Percentiles rank a stretch among this genome's conserved stretches.
These are phyloP conservation scores for Citrullus colocynthis DNA, from an alignment of 306 rosid species.

Conservation along the genomic window DNA sequence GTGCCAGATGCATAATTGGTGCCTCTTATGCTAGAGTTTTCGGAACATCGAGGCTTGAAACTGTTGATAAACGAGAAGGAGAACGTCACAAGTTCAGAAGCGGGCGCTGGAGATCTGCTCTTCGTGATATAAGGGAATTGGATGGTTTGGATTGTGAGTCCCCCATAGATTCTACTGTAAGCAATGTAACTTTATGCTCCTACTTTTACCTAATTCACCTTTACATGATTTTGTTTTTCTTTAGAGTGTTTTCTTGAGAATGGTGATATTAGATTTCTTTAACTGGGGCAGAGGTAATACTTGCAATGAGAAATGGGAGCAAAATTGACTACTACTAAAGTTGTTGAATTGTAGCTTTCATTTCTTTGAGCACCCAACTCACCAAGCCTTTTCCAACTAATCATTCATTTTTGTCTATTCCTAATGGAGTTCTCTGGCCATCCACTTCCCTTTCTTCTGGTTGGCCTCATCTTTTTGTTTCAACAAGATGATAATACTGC, in stretches of 20 bases:
- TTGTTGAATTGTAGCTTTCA: conserved; percentile 2
- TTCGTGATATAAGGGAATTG: conserved; percentile 17
- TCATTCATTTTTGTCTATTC: not conserved
- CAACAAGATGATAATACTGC: not conserved
- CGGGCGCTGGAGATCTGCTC: conserved; percentile 25
- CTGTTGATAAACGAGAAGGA: conserved; percentile 5
- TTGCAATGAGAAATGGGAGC: not conserved
- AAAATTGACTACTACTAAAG: not conserved
- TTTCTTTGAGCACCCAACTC: not conserved
- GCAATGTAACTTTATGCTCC: not conserved
- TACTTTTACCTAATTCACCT: not conserved
- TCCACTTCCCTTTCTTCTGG: not conserved
- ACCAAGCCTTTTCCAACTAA: not conserved
- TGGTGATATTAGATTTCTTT: not conserved
- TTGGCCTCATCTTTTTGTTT: not conserved
- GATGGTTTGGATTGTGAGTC: conserved; percentile 11
- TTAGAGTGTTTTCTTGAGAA: not conserved
- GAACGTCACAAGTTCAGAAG: conserved; percentile 2
- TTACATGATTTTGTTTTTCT: not conserved
- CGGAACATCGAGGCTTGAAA: not conserved
- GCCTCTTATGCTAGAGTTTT: conserved; percentile 16
- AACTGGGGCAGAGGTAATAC: not conserved
- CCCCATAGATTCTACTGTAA: conserved; percentile 6
- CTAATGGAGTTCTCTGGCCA: not conserved
- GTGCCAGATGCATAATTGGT: conserved; percentile 18